These are phyloP conservation scores for Wickerhamiella azyma DNA, from an alignment of 805 yeast genomes.

Conservation along the genomic window DNA sequence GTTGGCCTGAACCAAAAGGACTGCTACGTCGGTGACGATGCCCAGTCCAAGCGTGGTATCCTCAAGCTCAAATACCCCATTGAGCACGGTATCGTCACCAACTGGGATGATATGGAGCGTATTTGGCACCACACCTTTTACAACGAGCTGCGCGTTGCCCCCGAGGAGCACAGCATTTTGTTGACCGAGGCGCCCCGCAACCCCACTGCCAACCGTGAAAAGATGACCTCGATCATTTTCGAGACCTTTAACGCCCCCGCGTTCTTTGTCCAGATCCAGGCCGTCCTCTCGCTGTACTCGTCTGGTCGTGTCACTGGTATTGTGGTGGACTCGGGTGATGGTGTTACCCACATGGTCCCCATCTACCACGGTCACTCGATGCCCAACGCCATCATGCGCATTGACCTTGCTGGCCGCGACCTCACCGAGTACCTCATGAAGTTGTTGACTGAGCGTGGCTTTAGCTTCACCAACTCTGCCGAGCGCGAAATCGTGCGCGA, in stretches of 20 bases:
- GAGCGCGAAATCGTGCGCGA: slow-evolving; percentile 93
- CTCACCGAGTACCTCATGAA: slow-evolving; percentile 98
- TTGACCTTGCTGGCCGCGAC: slow-evolving; percentile 99
- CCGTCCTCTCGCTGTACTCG: slow-evolving; percentile 93
- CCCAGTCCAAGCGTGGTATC: slow-evolving; percentile 99
- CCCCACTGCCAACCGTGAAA: slow-evolving; percentile 99
- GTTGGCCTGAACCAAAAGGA: slow-evolving; percentile 99
- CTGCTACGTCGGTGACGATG: slow-evolving; percentile 99
- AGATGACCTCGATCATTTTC: slow-evolving; percentile 98
- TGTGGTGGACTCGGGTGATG: slow-evolving; percentile 61
- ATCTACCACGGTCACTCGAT: slow-evolving; percentile 99
- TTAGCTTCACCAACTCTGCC: slow-evolving; percentile 96
- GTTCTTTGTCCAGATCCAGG: slow-evolving; percentile 97
- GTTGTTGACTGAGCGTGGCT: slow-evolving; percentile 97
- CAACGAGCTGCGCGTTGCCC: slow-evolving; percentile 99
- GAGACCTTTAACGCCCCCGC: slow-evolving; percentile 99
- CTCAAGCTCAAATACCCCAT: slow-evolving; percentile 97
- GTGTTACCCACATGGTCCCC: slow-evolving; percentile 99
- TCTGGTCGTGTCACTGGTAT: slow-evolving; percentile 99
- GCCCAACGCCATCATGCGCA: slow-evolving; percentile 97
- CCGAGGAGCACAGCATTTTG: slow-evolving; percentile 99
- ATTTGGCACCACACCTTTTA: slow-evolving; percentile 99
- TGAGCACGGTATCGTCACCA: slow-evolving; percentile 99
- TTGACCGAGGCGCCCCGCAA: slow-evolving; percentile 99
- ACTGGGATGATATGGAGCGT: slow-evolving; percentile 99